Conservation (phyloP, 768 basidiomycete genomes). For the Ramaria rubella region DNA sequence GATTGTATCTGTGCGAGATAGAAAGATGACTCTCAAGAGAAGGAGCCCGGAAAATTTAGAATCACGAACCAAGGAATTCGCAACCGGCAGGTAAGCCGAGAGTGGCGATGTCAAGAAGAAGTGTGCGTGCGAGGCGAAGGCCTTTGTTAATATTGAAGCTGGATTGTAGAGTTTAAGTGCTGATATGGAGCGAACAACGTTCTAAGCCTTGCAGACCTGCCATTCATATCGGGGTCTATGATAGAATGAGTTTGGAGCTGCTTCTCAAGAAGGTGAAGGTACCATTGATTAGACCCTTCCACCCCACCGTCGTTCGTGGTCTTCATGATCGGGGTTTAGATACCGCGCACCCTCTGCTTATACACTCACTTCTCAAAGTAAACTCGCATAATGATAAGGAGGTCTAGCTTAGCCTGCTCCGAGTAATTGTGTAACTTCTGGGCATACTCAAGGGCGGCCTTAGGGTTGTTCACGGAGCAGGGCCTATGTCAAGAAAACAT, state of each 20-base stretch:
- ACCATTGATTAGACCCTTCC: constrained; percentile 97
- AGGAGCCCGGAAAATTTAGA: no score
- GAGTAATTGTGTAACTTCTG: constrained; percentile 73
- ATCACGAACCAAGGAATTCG: constrained; percentile 64
- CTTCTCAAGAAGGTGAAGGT: not conserved
- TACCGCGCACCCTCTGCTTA: not conserved
- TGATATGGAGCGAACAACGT: not conserved
- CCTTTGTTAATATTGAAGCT: constrained; percentile 97
- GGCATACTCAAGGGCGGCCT: constrained; percentile 85
- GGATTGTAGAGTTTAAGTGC: not conserved
- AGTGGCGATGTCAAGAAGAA: constrained; percentile 84
- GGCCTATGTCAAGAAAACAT: constrained; percentile 45
- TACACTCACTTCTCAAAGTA: constrained; percentile 80
- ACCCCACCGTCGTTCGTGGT: constrained; percentile 91
- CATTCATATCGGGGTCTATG: constrained; percentile 83
- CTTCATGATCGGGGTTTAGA: not conserved
- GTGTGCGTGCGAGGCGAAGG: constrained; percentile 75
- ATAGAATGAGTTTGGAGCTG: not conserved
- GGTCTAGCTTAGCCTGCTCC: constrained; percentile 70
- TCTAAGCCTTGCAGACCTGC: constrained; percentile 20
- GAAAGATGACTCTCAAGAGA: not conserved
- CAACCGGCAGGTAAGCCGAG: constrained; percentile 93
- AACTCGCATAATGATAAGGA: constrained; percentile 95
- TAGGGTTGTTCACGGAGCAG: constrained; percentile 89
- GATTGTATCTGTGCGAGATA: constrained; percentile 43